Percentiles rank a stretch among this genome's conserved stretches.
phyloP scores from a whole-genome alignment of 2,329 filamentous ascomycete species.

The Neofusicoccum ribis region DNA sequence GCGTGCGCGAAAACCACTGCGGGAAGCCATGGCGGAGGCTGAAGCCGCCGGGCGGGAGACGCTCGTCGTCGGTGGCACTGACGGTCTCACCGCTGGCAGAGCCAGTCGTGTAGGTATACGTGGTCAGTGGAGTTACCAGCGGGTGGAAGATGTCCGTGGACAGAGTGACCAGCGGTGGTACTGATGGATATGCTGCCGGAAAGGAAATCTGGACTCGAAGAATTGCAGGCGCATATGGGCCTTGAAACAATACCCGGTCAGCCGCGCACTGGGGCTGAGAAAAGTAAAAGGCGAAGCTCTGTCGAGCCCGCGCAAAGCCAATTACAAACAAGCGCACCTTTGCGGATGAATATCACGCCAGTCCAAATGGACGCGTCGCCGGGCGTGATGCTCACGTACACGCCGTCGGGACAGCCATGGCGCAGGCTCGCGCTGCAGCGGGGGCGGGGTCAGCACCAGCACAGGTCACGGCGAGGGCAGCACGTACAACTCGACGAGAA shows the following conservation, averaged over 20 bases:
- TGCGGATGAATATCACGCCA: conserved; percentile 86
- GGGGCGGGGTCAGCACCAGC: conserved; percentile 3
- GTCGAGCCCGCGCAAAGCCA: conserved; percentile 7
- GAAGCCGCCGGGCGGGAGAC: conserved; percentile 84
- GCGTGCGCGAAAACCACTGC: conserved; percentile 69
- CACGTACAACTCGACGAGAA: conserved; percentile 78
- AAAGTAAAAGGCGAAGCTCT: not conserved
- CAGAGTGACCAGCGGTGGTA: conserved; percentile 85
- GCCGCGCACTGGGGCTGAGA: conserved; percentile 3
- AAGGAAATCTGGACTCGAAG: conserved; percentile 90
- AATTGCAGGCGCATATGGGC: conserved; percentile 84
- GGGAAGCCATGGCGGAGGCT: conserved; percentile 89
- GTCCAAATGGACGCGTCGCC: conserved; percentile 82
- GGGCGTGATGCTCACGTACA: conserved; percentile 82
- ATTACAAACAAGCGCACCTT: conserved; percentile 58
- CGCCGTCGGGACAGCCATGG: conserved; percentile 77
- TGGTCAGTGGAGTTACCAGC: conserved; percentile 87
- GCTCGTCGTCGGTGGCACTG: conserved; percentile 79
- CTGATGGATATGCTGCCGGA: conserved; percentile 72
- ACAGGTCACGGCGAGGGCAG: conserved; percentile 22
- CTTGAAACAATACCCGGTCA: conserved; percentile 47
- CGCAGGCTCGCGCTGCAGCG: conserved; percentile 70
- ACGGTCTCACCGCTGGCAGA: conserved; percentile 70
- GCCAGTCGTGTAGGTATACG: conserved; percentile 85
- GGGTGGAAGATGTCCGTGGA: conserved; percentile 94